Base-by-base conservation (phyloP, 371 early-diverging fungal genomes). In the Batkoa obscura region DNA sequence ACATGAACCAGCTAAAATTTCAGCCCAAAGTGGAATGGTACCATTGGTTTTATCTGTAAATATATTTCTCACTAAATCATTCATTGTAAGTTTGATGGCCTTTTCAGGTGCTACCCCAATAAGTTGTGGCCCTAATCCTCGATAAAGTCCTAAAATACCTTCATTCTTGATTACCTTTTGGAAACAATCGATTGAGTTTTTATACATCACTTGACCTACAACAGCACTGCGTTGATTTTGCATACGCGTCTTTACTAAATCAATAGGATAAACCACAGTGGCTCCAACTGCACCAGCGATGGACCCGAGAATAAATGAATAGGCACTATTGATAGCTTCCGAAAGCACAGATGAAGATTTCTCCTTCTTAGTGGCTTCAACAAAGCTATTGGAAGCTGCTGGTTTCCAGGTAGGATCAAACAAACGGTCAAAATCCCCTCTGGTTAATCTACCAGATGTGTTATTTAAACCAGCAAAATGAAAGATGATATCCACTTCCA, bases 221-320 rank as follows among this genome's bases (percentile, higher is more conserved):
- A 91, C 84, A 45, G 80, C 81, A 39, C 85, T 81, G 33, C 97
- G 80, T 64, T 96, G 95, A 68, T 96, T 96, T 66, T 96, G 97
- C 94, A 96, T 91, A 50, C 97, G 79, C 0, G 97, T 96, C 69
- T 96, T 96, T 58, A 96, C 95, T 9, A 96, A 69, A 72, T 96
- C 97, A 53, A 96, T 93, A 13, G 97, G 97, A 64, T 96, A 96
- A 31, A 96, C 93, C 54, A 83, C 84, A 1, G 91, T 86, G 3
- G 95, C 95, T 56, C 95, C 97, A 23, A 95, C 81, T 15, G 93
- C 92, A 65, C 97, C 97, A 58, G 90, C 92, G 64, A 95, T 75
- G 0, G 93, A 81, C 32, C 93, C 97, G 15, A 93, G 70, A 12
- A 76, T 60, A 65, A 96, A 95, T 45, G 80, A 76, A 62, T 86